phyloP scores from a whole-genome alignment of 2,329 filamentous ascomycete genomes.

The Sclerotinia nivalis region DNA sequence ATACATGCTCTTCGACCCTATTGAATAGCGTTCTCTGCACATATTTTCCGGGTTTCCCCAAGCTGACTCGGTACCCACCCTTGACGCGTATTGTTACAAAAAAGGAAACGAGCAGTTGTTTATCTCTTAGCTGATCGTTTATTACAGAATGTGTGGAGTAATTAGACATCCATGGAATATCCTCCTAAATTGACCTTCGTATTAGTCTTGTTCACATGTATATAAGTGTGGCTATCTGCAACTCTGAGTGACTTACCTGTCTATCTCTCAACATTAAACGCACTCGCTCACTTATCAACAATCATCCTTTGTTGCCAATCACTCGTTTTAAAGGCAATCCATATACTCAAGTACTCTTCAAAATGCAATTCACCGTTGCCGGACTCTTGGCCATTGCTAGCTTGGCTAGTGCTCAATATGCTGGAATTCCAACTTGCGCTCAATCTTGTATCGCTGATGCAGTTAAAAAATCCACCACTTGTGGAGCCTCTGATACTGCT shows the following conservation, averaged over 20 bases:
- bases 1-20: not conserved
- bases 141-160: not conserved
- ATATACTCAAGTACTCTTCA: slow-evolving; percentile 2
- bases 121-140: slow-evolving; percentile 7
- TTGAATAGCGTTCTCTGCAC: slow-evolving; percentile 8
- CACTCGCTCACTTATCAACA: not conserved
- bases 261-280: not conserved
- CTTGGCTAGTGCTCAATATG: slow-evolving; percentile 17
- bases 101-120: not conserved
- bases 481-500: slow-evolving; percentile 15
- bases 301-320: slow-evolving; percentile 15
- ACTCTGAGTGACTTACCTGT: slow-evolving; percentile 7
- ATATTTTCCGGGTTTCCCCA: not conserved
- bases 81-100: slow-evolving; percentile 12
- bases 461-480: slow-evolving; percentile 10
- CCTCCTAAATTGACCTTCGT: slow-evolving; percentile 10
- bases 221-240: slow-evolving; percentile 16
- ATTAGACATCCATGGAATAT: slow-evolving; percentile 6
- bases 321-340: slow-evolving; percentile 23
- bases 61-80: slow-evolving; percentile 9
- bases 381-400: slow-evolving; percentile 19
- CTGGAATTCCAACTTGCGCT: slow-evolving; percentile 18
- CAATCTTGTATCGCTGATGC: slow-evolving; percentile 16
- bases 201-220: slow-evolving; percentile 4
- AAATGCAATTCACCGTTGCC: slow-evolving; percentile 20